Conservation (phyloP, 257 asterid species). For the Linaria vulgaris region DNA sequence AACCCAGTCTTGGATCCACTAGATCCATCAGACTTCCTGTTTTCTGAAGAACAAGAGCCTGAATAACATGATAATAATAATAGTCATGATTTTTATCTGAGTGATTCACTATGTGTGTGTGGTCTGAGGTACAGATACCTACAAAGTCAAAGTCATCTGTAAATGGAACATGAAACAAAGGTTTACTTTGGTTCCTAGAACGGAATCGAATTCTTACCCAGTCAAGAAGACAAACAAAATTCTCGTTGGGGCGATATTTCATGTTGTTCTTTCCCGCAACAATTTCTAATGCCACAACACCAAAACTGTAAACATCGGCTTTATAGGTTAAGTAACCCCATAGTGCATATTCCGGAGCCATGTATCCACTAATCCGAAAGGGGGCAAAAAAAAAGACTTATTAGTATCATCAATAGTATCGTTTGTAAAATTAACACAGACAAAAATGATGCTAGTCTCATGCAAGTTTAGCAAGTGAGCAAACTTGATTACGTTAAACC, state of each 20-base stretch:
- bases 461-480: slow-evolving; percentile 1
- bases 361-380: slow-evolving; percentile 48
- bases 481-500: neutral
- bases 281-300: slow-evolving; percentile 57
- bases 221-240: slow-evolving; percentile 63
- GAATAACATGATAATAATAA: neutral
- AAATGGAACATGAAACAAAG: too few relatives aligned
- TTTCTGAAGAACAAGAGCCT: slow-evolving; percentile 62
- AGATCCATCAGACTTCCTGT: slow-evolving; percentile 48
- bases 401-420: neutral
- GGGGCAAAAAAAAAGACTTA: neutral
- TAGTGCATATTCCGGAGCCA: slow-evolving; percentile 75
- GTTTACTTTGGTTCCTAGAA: neutral
- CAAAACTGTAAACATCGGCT: slow-evolving; percentile 73
- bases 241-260: slow-evolving; percentile 49
- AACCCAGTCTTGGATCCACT: slow-evolving; percentile 53
- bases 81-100: neutral
- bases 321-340: slow-evolving; percentile 72
- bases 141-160: too few relatives aligned
- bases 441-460: neutral
- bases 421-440: too few relatives aligned
- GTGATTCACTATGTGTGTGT: neutral
- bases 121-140: too few relatives aligned
- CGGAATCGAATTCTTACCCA: slow-evolving; percentile 43
- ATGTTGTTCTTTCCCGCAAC: slow-evolving; percentile 62